phyloP scores from a whole-genome alignment of 768 basidiomycete genomes.

The Rhizopogon vinicolor region DNA sequence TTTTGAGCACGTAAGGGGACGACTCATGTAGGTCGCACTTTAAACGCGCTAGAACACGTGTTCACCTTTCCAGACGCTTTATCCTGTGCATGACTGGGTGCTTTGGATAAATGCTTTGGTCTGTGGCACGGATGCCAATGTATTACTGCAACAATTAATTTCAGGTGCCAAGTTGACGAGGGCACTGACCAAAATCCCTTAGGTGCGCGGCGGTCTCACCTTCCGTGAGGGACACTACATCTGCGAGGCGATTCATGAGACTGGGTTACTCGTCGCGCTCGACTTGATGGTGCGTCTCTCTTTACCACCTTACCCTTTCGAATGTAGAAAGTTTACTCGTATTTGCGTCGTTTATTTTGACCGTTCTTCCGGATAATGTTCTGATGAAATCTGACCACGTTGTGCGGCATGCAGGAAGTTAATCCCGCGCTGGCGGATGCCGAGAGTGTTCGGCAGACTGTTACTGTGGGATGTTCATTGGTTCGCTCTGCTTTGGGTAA shows the following conservation, averaged over 20 bases:
- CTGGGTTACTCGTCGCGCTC: slow-evolving; percentile 84
- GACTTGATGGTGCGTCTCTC: slow-evolving; percentile 79
- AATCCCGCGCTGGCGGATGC: slow-evolving; percentile 88
- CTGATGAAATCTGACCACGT: background rate
- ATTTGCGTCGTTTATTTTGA: background rate
- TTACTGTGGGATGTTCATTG: slow-evolving; percentile 85
- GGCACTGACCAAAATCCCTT: background rate
- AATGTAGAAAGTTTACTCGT: background rate
- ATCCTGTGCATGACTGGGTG: too few species aligned
- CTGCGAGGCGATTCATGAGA: slow-evolving; percentile 89
- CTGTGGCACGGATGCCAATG: background rate
- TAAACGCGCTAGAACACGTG: background rate
- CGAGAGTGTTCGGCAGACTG: slow-evolving; percentile 76
- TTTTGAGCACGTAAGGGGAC: background rate
- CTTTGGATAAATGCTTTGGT: too few species aligned
- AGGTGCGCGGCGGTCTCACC: slow-evolving; percentile 92
- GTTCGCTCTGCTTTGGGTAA: slow-evolving; percentile 78
- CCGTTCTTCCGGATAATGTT: background rate
- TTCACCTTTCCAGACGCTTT: background rate
- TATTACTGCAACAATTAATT: background rate
- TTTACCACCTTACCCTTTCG: too few species aligned
- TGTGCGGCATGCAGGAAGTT: slow-evolving; percentile 62
- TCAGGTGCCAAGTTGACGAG: slow-evolving; percentile 4
- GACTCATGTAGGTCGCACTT: too few species aligned
- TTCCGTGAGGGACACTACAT: slow-evolving; percentile 99